Base-by-base conservation (phyloP, 2,329 filamentous ascomycete species). In the Cladophialophora bantiana region DNA sequence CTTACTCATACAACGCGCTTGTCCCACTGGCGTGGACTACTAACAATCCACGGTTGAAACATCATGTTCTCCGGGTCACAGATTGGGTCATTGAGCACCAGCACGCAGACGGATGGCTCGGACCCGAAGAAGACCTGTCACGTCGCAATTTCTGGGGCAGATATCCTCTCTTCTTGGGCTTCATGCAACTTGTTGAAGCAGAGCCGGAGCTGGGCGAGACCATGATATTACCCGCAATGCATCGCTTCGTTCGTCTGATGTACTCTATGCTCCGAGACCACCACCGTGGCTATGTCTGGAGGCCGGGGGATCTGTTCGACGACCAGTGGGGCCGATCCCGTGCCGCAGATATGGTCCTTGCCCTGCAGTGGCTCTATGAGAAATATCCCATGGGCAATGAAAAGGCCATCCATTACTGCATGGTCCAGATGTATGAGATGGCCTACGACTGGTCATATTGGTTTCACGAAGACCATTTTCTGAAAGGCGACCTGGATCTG, bases 1-100 rank as follows among this genome's bases (percentile, higher is more conserved):
- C 85, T 0, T 88, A 88, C 73, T 88, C 85, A 83, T 84, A 86
- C 71, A 87, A 88, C 70, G 83, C 81, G 3, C 77, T 87, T 1
- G 85, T 88, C 1, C 84, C 86, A 18, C 78, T 88, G 31, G 84
- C 86, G 1, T 88, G 84, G 67, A 75, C 75, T 0, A 74, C 85
- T 4, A 77, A 84, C 59, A 82, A 87, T 71, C 69, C 75, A 2
- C 75, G 81, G 4, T 75, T 88, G n/a, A 84, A 85, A 69, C 70
- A 68, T 0, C 85, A 88, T 67, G 81, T 85, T 7, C 77, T 79
- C 18, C 68, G 75, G 4, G 80, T 81, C 35, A 74, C 83, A 5
- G 76, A 83, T 60, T 82, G 83, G 68, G 78, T 86, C 1, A 75
- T 88, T n/a, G 75, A 77, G 5, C 84, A 86, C 65, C 70, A 74